Percentiles rank a stretch among this genome's conserved stretches.
Conservation (phyloP, 352 stramenopile species). For the Aphanomyces stellatus region DNA sequence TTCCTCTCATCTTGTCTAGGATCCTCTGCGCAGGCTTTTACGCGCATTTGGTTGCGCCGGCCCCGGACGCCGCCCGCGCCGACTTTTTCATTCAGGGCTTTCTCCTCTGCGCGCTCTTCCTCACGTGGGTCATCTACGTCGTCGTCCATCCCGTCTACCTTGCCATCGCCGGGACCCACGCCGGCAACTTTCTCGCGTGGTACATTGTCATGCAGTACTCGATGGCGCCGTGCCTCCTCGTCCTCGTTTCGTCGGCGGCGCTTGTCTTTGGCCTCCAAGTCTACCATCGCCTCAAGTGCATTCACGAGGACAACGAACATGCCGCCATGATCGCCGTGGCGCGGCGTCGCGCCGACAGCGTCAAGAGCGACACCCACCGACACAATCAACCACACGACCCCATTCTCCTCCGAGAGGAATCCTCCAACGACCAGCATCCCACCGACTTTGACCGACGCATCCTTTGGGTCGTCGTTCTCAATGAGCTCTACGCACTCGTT, state of each 20-base stretch:
- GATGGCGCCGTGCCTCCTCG: constrained; percentile 11
- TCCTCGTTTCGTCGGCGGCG: background rate
- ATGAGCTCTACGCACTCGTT: background rate
- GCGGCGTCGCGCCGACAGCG: background rate
- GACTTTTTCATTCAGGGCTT: constrained; percentile 13
- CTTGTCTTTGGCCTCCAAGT: constrained; percentile 13
- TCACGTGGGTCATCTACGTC: constrained; percentile 16
- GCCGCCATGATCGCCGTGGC: background rate
- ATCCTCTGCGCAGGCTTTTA: constrained; percentile 7
- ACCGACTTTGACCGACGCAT: constrained; percentile 1
- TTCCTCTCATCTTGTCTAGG: background rate
- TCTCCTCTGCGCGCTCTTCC: background rate
- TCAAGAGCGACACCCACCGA: background rate
- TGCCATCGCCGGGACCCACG: background rate
- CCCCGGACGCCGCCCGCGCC: background rate
- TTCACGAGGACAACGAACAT: background rate
- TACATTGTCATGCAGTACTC: constrained; percentile 14
- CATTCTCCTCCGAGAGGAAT: too few species aligned
- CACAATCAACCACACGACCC: background rate
- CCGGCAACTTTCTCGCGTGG: background rate
- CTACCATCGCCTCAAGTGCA: background rate
- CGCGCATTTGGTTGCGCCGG: background rate
- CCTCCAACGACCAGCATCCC: too few species aligned
- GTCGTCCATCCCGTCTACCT: background rate
- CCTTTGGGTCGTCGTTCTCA: constrained; percentile 1